Conservation (phyloP, 495 filamentous ascomycete genomes). For the Penicillium taxi region DNA sequence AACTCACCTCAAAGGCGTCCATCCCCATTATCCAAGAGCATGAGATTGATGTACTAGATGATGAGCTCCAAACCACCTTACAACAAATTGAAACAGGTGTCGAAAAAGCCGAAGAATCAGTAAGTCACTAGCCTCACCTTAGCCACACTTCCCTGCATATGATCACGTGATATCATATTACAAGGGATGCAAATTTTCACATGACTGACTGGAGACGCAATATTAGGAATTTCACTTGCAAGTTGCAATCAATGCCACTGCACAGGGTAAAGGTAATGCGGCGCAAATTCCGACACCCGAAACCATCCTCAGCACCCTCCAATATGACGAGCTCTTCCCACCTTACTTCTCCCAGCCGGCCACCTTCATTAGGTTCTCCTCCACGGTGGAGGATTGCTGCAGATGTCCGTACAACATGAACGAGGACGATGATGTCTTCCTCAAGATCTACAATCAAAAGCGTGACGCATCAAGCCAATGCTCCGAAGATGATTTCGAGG, state of each 20-base stretch:
- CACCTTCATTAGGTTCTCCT: conserved; percentile 95
- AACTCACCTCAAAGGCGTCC: conserved; percentile 78
- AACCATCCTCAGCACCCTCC: conserved; percentile 60
- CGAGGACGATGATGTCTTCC: conserved; percentile 75
- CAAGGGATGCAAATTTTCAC: conserved; percentile 27
- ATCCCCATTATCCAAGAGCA: conserved; percentile 81
- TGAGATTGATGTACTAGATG: conserved; percentile 72
- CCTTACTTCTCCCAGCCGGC: conserved; percentile 70
- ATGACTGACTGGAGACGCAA: conserved; percentile 12
- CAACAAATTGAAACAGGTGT: conserved; percentile 91
- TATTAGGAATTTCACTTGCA: conserved; percentile 96
- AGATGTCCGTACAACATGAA: conserved; percentile 88
- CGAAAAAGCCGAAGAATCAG: conserved; percentile 92
- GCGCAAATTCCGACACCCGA: conserved; percentile 84
- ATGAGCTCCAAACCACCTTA: conserved; percentile 56
- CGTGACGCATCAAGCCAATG: conserved; percentile 55
- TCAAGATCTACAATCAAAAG: conserved; percentile 76
- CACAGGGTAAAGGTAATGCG: conserved; percentile 64
- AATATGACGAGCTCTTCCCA: conserved; percentile 84
- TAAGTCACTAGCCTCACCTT: conserved; percentile 50
- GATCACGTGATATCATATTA: conserved; percentile 48
- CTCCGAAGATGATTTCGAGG: conserved; percentile 85
- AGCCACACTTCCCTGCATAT: conserved; percentile 33
- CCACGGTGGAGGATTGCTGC: conserved; percentile 90
- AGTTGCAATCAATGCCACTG: conserved; percentile 72